Conservation (phyloP, 192 early-diverging fungal genomes). For the Rhizophagus sp. region DNA sequence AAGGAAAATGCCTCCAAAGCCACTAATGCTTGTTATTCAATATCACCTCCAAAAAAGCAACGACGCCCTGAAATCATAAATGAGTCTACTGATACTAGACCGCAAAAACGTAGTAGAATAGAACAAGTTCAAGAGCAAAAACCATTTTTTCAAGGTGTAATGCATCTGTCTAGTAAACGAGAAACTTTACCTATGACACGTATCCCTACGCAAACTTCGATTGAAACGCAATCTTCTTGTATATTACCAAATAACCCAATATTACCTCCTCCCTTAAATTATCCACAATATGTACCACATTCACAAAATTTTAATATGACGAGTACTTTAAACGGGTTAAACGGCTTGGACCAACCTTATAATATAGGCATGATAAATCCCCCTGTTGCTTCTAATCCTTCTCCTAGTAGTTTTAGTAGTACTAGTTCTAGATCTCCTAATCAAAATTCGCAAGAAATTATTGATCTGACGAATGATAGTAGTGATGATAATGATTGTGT, state of each 20-base stretch:
- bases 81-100: constrained; percentile 16
- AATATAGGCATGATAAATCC: not conserved
- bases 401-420: constrained; percentile 7
- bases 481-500: constrained; percentile 39
- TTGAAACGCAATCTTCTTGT: no score
- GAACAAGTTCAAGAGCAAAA: not conserved
- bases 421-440: constrained; percentile 25
- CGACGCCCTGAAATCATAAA: not conserved
- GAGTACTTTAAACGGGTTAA: no score
- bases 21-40: not conserved
- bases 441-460: constrained; percentile 1
- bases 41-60: not conserved
- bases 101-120: not conserved
- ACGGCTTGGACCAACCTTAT: not conserved
- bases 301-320: not conserved
- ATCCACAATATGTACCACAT: not conserved
- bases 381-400: not conserved
- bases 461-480: constrained; percentile 39
- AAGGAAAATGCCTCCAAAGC: not conserved
- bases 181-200: not conserved
- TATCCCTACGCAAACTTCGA: no score
- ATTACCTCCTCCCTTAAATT: not conserved
- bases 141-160: not conserved
- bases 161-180: not conserved
- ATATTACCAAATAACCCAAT: no score